phyloP scores from a whole-genome alignment of 139 green algal genomes.

The Tetradesmus obliquus region DNA sequence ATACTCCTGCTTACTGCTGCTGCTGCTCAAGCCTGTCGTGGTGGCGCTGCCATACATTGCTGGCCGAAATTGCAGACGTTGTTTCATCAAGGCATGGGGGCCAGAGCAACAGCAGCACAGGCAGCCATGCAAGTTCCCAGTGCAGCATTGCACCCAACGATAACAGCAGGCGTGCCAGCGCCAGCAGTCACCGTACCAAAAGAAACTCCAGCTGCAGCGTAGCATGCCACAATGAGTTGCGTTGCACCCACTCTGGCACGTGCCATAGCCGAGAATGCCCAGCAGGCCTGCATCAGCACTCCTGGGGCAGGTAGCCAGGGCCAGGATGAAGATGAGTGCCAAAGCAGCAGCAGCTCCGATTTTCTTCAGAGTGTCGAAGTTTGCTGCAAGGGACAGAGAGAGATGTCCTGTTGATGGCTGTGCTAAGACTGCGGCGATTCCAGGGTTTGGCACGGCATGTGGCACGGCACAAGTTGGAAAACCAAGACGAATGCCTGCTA shows the following conservation, averaged over 20 bases:
- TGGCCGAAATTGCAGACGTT: too few species aligned
- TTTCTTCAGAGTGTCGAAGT: neutral
- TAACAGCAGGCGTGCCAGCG: constrained; percentile 18
- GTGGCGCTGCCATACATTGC: too few species aligned
- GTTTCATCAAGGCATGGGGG: neutral
- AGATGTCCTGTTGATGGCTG: too few species aligned
- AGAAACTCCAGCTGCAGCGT: constrained; percentile 44
- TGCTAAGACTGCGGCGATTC: too few species aligned
- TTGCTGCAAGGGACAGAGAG: too few species aligned
- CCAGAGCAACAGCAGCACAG: constrained; percentile 48
- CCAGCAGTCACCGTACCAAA: constrained; percentile 58
- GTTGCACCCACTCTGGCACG: constrained; percentile 57
- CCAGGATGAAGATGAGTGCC: neutral
- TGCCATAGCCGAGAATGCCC: constrained; percentile 44
- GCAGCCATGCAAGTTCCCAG: constrained; percentile 55
- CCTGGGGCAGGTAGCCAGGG: neutral
- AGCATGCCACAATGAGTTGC: constrained; percentile 50
- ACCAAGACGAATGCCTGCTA: too few species aligned
- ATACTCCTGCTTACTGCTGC: too few species aligned
- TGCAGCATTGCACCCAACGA: constrained; percentile 48
- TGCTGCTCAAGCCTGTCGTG: too few species aligned
- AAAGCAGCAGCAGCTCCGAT: neutral
- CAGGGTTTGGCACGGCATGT: too few species aligned
- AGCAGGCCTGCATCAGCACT: constrained; percentile 1
- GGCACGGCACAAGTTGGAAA: too few species aligned